A percentile compares a stretch with the other conserved stretches of the same genome.
Evolutionary conservation across 2,329 filamentous ascomycete species (phyloP).

Genomic region (Pezicula neosporulosa): DNA sequence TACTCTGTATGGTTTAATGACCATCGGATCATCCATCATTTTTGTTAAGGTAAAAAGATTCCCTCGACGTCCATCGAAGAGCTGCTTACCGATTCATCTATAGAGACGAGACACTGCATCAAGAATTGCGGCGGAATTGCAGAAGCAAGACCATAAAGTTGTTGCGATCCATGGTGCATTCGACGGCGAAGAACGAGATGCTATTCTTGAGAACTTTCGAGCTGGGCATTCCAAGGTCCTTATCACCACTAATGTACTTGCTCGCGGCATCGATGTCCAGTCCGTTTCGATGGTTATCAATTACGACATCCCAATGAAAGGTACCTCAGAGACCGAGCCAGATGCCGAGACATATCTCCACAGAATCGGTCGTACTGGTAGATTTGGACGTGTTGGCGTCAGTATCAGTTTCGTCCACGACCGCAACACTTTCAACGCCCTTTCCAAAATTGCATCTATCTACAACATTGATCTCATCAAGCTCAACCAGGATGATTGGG

Average conservation of each 20-base stretch:
- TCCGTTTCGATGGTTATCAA: slow-evolving; percentile 98
- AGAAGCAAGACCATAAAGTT: slow-evolving; percentile 84
- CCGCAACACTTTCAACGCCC: slow-evolving; percentile 72
- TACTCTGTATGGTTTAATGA: slow-evolving; percentile 93
- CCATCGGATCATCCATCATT: slow-evolving; percentile 95
- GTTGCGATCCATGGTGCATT: slow-evolving; percentile 85
- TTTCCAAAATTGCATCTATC: slow-evolving; percentile 74
- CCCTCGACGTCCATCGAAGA: neutral
- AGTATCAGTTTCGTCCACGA: slow-evolving; percentile 94
- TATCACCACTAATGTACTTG: slow-evolving; percentile 95
- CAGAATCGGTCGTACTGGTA: slow-evolving; percentile 93
- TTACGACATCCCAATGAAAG: slow-evolving; percentile 81
- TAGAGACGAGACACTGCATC: slow-evolving; percentile 82
- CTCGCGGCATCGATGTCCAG: slow-evolving; percentile 92
- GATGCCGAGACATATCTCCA: slow-evolving; percentile 97
- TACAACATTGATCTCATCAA: slow-evolving; percentile 80
- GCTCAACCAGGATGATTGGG: slow-evolving; percentile 86
- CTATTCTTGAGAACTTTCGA: slow-evolving; percentile 83
- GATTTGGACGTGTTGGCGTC: slow-evolving; percentile 94
- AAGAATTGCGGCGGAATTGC: slow-evolving; percentile 84
- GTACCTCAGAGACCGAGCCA: slow-evolving; percentile 73
- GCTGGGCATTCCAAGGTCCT: slow-evolving; percentile 87
- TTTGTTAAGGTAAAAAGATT: slow-evolving; percentile 74
- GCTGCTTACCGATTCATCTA: slow-evolving; percentile 1
- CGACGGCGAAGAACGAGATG: slow-evolving; percentile 79